Evolutionary conservation across 1,284 basidiomycete genomes (phyloP), one percentile per base, ranked within the genome.

Genomic region (Wallemia mellicola): DNA sequence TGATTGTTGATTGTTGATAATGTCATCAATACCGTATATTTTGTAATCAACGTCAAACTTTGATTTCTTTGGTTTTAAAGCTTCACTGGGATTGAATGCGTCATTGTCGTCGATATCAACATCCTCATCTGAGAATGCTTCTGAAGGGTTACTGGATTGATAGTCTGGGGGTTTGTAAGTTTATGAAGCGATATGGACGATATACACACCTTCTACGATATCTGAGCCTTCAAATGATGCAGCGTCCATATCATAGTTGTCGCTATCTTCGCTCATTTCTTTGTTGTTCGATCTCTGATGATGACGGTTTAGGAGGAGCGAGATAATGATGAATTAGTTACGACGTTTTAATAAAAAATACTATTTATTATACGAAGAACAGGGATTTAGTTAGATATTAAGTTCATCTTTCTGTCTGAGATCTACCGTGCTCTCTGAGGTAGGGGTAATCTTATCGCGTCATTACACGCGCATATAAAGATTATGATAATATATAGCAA

Each of bases 21-120:
- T 32, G 33, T 63, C 62, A 15, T 61, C 27, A 24, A 62, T 58
- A n/a, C 28, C 28, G 28, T 62, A 59, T 26, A 62, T 54, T 24
- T 58, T 59, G 27, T 25, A 63, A 55, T 63, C 62, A 25, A 63
- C 61, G 19, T 48, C 38, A n/a, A 48, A 48, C 19, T 48, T 48
- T 11, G 38, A 48, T 48, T 54, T 61, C 38, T 48, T 11, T n/a
- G 38, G 38, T n/a, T 48, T 48, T 11, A 48, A 11, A 3, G 38
- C 14, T n/a, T 48, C 38, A n/a, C 19, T 48, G 19, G 22, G 14
- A n/a, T 11, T 48, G 38, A 48, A 48, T 5, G 38, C 38, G 5
- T 48, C 38, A n/a, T 11, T 48, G 38, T 48, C 38, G 9, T 48
- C 38, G 38, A 48, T 48, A 7, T 48, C 38, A 22, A 48, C 38